phyloP scores from a whole-genome alignment of 805 yeast genomes.

The Yamadazyma sp. region DNA sequence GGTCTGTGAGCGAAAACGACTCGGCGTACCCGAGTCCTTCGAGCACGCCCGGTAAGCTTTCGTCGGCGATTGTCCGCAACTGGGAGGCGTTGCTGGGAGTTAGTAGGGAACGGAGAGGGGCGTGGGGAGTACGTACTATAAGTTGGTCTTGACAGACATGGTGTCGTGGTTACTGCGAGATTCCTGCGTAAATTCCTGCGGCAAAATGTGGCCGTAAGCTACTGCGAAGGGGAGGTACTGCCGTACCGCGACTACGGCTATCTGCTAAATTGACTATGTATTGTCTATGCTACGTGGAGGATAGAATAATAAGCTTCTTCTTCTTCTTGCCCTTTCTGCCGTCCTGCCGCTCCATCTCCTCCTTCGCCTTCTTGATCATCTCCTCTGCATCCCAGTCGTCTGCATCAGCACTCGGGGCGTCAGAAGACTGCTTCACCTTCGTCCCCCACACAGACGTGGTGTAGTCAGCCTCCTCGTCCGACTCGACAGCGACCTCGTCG shows the following conservation, averaged over 20 bases:
- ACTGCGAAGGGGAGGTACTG: background rate
- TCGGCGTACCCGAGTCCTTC: constrained; percentile 48
- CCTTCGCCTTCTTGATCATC: constrained; percentile 52
- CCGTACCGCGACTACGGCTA: too few relatives aligned
- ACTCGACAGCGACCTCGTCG: constrained; percentile 10
- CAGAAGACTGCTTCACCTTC: constrained; percentile 41
- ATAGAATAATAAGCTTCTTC: constrained; percentile 38
- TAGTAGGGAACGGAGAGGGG: constrained; percentile 6
- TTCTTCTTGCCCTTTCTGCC: constrained; percentile 45
- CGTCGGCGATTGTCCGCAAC: constrained; percentile 51
- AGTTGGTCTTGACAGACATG: constrained; percentile 20
- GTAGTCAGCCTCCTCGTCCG: constrained; percentile 13
- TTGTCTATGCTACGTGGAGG: constrained; percentile 21
- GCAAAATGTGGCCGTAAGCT: background rate
- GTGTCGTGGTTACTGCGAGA: too few relatives aligned
- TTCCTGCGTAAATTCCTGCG: too few relatives aligned
- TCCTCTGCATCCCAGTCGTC: constrained; percentile 52
- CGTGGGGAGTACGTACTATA: constrained; percentile 27
- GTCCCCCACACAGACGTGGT: constrained; percentile 81
- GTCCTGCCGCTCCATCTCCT: constrained; percentile 37
- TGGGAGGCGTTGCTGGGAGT: constrained; percentile 44
- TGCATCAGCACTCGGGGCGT: constrained; percentile 20
- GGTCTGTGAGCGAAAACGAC: constrained; percentile 45
- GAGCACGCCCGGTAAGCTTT: constrained; percentile 42
- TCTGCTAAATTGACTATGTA: too few relatives aligned